A percentile compares a stretch with the other conserved stretches of the same genome.
Evolutionary conservation across 306 rosid genomes (phyloP).

Genomic region (Boehmeria nivea): DNA sequence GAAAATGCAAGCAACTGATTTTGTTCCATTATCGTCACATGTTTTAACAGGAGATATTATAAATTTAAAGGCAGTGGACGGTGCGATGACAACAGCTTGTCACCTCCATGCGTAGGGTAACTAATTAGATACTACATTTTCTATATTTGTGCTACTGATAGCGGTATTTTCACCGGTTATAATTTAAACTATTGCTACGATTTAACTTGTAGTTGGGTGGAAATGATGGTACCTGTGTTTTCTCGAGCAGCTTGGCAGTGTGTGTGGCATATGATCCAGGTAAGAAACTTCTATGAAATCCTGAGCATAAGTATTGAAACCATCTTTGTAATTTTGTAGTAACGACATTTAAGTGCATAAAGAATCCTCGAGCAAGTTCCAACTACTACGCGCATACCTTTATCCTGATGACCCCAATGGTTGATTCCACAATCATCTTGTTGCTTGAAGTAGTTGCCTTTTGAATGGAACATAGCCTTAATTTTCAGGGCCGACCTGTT

Average conservation of each 20-base stretch:
- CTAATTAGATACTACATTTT: background rate
- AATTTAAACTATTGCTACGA: background rate
- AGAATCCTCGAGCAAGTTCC: too few relatives aligned
- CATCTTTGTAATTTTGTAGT: background rate
- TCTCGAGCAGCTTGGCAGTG: slow-evolving; percentile 76
- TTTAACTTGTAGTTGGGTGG: slow-evolving; percentile 99
- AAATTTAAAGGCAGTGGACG: slow-evolving; percentile 66
- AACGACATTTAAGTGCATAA: too few relatives aligned
- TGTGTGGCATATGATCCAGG: slow-evolving; percentile 92
- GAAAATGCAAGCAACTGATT: too few relatives aligned
- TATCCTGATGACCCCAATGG: too few relatives aligned
- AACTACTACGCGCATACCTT: too few relatives aligned
- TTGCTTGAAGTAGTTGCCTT: too few relatives aligned
- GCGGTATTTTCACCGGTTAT: background rate
- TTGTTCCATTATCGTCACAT: too few relatives aligned
- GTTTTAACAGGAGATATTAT: slow-evolving; percentile 62
- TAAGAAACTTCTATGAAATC: slow-evolving; percentile 17
- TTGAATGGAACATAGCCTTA: too few relatives aligned
- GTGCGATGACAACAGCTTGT: slow-evolving; percentile 59
- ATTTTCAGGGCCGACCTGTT: too few relatives aligned
- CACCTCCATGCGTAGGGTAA: slow-evolving; percentile 91
- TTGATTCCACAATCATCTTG: too few relatives aligned
- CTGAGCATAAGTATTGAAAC: background rate
- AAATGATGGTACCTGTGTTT: slow-evolving; percentile 98
- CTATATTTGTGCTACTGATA: too few relatives aligned